A percentile compares a stretch with the other conserved stretches of the same genome.
Conservation (phyloP, 2,329 filamentous ascomycete species). For the Colletotrichum limetticola region DNA sequence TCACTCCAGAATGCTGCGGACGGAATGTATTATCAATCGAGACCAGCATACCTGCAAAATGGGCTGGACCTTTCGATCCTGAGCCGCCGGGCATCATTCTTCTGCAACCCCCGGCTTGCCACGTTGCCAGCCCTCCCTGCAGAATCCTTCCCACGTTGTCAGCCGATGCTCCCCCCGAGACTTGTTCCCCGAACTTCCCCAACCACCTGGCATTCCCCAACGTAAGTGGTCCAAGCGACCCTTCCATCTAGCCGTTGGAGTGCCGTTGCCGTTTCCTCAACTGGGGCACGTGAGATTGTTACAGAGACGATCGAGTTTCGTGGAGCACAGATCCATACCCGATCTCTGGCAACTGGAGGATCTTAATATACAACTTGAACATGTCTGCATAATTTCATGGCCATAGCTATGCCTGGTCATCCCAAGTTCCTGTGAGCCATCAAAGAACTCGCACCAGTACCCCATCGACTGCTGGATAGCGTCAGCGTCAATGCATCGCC, state of each 20-base stretch:
- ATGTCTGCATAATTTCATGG: no score
- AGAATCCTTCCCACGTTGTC: slow-evolving; percentile 21
- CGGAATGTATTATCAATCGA: no score
- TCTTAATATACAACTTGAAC: no score
- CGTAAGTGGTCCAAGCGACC: slow-evolving; percentile 3
- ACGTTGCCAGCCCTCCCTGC: slow-evolving; percentile 16
- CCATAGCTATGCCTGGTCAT: no score
- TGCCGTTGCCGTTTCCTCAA: no score
- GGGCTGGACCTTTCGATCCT: neutral
- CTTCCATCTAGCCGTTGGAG: neutral
- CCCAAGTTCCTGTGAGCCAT: no score
- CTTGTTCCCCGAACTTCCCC: neutral
- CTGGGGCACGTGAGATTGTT: neutral
- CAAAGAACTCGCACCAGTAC: no score
- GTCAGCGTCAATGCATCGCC: no score
- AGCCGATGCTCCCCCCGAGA: neutral
- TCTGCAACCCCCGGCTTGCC: slow-evolving; percentile 20
- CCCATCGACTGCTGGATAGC: no score
- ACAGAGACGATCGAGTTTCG: neutral
- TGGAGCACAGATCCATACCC: neutral
- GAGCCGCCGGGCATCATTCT: neutral
- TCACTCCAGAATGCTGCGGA: neutral
- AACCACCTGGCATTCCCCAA: slow-evolving; percentile 16
- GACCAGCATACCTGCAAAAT: neutral
- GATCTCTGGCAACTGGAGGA: no score